Base-by-base conservation (phyloP, 2,329 filamentous ascomycete genomes). In the Diaporthe eres region DNA sequence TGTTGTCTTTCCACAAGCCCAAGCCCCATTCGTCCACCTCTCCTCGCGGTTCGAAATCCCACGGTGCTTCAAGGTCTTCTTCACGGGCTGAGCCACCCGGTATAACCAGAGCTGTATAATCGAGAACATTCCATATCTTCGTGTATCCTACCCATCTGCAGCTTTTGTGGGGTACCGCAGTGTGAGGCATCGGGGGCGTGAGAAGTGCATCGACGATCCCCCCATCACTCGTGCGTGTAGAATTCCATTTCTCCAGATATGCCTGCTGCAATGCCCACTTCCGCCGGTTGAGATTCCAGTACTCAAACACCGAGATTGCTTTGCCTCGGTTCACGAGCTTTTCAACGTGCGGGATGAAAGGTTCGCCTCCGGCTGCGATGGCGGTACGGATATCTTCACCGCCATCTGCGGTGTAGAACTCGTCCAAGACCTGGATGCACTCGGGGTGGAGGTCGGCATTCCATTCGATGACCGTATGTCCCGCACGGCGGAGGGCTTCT, bases 241-340 rank as follows among this genome's bases (percentile, higher is more conserved):
- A 0, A 80, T 88, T 88, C 91, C 91, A 93, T 75, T 91, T 89
- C 67, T 91, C 86, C 1, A 92, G 85, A 74, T 91, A 92, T 3
- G 83, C 84, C 75, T 91, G 87, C 77, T 92, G 90, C 78, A 86
- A 83, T 0, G 83, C 84, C 37, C 85, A 74, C 79, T 93, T 93
- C 37, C 86, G 85, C 76, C 85, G 89, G 82, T 93, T 93, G 9
- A 94, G 85, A 78, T 93, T 91, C 92, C 91, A 94, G 82, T 93
- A 94, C 6, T 91, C 85, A 75, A 90, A 92, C 0, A 93, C 90
- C 0, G 90, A 91, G 19, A 93, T 90, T 0, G 90, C 80, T 15
- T 85, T 78, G 2, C 86, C 88, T 0, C 86, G 84, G 71, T 89
- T 89, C 19, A 93, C 81, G 8, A 93, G 84, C 0, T 83, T 85